phyloP scores from a whole-genome alignment of 2,329 filamentous ascomycete species.

The Fusarium albosuccineum region DNA sequence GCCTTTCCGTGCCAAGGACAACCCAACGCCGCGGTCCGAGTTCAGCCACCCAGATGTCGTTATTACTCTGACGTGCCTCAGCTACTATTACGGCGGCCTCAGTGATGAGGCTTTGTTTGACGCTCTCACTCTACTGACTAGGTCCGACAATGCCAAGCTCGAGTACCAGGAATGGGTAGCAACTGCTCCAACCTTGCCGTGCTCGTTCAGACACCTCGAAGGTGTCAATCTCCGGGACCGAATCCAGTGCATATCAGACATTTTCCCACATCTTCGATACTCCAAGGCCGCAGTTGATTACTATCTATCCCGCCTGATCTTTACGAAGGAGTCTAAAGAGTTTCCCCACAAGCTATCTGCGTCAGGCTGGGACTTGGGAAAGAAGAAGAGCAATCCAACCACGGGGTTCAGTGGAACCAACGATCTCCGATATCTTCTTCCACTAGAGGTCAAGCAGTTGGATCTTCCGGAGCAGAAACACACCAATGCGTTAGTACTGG shows the following conservation, averaged over 20 bases:
- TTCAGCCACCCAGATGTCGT: constrained; percentile 73
- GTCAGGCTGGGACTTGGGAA: constrained; percentile 76
- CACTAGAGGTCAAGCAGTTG: constrained; percentile 66
- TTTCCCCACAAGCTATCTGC: constrained; percentile 73
- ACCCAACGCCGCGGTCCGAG: constrained; percentile 66
- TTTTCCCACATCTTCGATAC: constrained; percentile 67
- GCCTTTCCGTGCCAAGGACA: constrained; percentile 71
- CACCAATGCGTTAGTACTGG: constrained; percentile 76
- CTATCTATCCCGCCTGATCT: constrained; percentile 70
- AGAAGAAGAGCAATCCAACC: constrained; percentile 59
- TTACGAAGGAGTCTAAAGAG: constrained; percentile 71
- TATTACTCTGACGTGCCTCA: constrained; percentile 67
- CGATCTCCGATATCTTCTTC: constrained; percentile 71
- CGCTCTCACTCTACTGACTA: constrained; percentile 61
- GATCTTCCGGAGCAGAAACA: constrained; percentile 68
- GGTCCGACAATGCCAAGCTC: constrained; percentile 63
- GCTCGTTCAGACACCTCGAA: constrained; percentile 55
- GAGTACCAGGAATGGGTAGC: constrained; percentile 66
- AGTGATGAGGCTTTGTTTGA: constrained; percentile 61
- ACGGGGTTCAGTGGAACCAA: constrained; percentile 80
- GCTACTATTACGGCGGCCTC: constrained; percentile 70
- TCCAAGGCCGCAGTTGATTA: constrained; percentile 72
- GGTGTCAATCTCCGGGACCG: constrained; percentile 72
- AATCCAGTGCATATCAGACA: constrained; percentile 56
- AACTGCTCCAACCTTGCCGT: constrained; percentile 50